These are phyloP conservation scores for Symmetrospora coprosmae DNA, from an alignment of 768 basidiomycete species.

Conservation along the genomic window DNA sequence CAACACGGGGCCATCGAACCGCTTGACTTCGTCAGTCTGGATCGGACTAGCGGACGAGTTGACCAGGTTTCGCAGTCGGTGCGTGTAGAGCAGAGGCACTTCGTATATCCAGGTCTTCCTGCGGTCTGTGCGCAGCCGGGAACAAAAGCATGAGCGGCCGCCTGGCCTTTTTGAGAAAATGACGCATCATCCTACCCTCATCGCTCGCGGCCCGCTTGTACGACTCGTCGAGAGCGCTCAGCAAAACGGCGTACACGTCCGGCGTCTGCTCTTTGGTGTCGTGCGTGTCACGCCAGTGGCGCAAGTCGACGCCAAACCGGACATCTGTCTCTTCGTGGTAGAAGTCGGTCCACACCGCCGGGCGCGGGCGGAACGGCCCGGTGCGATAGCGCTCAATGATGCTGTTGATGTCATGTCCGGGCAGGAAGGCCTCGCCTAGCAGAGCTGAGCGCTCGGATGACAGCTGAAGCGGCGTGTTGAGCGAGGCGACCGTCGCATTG, in stretches of 20 bases:
- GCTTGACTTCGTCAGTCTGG: slow-evolving; percentile 43
- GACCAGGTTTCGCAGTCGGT: slow-evolving; percentile 7
- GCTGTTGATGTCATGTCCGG: slow-evolving; percentile 20
- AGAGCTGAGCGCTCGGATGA: slow-evolving; percentile 1
- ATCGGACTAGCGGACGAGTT: slow-evolving; percentile 2
- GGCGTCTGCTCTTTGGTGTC: neutral
- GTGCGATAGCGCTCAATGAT: slow-evolving; percentile 23
- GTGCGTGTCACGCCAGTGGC: slow-evolving; percentile 14
- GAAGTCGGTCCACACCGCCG: slow-evolving; percentile 15
- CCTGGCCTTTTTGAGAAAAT: too few species aligned
- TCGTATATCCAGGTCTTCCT: slow-evolving; percentile 23
- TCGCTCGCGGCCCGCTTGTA: slow-evolving; percentile 7
- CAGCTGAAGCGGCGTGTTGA: neutral
- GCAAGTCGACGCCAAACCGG: slow-evolving; percentile 16
- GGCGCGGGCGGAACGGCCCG: slow-evolving; percentile 15
- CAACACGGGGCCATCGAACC: slow-evolving; percentile 72
- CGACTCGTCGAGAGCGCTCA: slow-evolving; percentile 14
- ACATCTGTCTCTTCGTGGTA: slow-evolving; percentile 19
- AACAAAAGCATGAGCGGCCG: too few species aligned
- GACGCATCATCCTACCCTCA: too few species aligned
- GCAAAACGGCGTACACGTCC: neutral
- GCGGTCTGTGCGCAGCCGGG: too few species aligned
- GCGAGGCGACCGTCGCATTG: neutral
- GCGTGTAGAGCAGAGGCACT: slow-evolving; percentile 15
- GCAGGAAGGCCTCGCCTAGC: slow-evolving; percentile 17